Percentiles rank a stretch among this genome's conserved stretches.
phyloP scores from a whole-genome alignment of 495 filamentous ascomycete species.

The Talaromyces adpressus region DNA sequence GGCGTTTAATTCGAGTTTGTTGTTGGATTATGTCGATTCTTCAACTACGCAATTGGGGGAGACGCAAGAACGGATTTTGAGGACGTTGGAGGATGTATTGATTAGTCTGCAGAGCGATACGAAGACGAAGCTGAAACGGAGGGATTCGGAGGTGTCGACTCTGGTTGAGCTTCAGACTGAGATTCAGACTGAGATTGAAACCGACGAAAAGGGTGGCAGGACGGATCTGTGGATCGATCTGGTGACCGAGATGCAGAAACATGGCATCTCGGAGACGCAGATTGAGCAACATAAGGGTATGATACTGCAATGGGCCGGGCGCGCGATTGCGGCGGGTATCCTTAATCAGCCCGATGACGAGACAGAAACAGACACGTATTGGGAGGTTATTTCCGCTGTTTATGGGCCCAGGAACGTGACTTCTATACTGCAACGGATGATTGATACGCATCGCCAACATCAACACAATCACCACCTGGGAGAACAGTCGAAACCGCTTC shows the following conservation, averaged over 20 bases:
- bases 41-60: background rate
- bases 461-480: background rate
- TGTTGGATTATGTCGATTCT: background rate
- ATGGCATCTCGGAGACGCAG: constrained; percentile 46
- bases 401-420: background rate
- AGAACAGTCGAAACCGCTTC: background rate
- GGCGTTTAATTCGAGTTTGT: background rate
- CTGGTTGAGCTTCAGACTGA: background rate
- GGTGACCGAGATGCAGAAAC: constrained; percentile 74
- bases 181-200: background rate
- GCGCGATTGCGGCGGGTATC: background rate
- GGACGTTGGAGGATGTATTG: background rate
- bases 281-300: background rate
- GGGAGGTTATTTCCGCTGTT: background rate
- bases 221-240: constrained; percentile 21
- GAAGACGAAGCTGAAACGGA: background rate
- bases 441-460: background rate
- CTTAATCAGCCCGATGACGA: background rate
- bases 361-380: background rate
- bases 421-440: background rate
- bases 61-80: background rate
- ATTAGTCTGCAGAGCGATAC: background rate
- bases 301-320: background rate
- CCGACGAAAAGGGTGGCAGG: background rate
- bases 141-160: background rate